Evolutionary conservation across 208 protist genomes (phyloP).

Genomic region (Novymonas esmeraldas): DNA sequence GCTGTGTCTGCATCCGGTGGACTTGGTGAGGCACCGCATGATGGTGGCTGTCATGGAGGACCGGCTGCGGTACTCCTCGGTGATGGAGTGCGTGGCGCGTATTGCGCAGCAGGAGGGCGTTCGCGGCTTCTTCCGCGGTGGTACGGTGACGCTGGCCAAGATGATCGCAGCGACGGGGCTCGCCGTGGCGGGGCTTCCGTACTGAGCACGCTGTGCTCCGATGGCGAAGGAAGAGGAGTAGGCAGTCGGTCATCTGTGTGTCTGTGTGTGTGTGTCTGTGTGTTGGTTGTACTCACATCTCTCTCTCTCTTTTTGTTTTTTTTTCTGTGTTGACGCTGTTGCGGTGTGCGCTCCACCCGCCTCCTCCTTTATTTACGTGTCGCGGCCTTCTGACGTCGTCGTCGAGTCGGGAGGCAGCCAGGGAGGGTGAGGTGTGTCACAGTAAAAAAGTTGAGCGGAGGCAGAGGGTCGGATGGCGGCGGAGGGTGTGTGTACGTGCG

Average conservation of each 20-base stretch:
- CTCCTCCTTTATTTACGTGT: no score
- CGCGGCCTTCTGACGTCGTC: no score
- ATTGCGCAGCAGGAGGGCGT: slow-evolving; percentile 67
- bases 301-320: neutral
- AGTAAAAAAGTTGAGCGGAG: no score
- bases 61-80: slow-evolving; percentile 54
- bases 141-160: slow-evolving; percentile 56
- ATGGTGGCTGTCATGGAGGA: slow-evolving; percentile 83
- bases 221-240: neutral
- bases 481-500: neutral
- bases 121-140: slow-evolving; percentile 72
- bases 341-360: no score
- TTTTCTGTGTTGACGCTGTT: neutral
- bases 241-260: neutral
- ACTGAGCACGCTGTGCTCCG: slow-evolving; percentile 7
- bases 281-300: neutral
- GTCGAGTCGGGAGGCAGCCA: no score
- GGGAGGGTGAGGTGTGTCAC: no score
- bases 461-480: no score
- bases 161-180: slow-evolving; percentile 55
- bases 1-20: slow-evolving; percentile 73
- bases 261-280: neutral
- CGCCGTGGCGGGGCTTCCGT: slow-evolving; percentile 36
- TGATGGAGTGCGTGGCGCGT: slow-evolving; percentile 54
- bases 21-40: slow-evolving; percentile 76